Evolutionary conservation across 805 yeast species (phyloP).

Genomic region (Barnettozyma pratensis): DNA sequence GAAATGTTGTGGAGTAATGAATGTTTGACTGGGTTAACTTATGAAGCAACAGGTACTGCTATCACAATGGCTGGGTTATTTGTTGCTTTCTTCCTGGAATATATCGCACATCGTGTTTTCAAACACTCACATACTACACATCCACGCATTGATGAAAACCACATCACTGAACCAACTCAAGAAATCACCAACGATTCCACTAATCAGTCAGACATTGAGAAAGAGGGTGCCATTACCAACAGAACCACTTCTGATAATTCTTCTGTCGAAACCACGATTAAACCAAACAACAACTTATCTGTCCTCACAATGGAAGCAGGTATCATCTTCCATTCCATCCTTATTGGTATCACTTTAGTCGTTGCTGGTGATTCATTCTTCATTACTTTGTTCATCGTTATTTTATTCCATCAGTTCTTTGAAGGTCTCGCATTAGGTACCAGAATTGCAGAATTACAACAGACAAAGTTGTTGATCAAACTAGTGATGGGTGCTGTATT

Average conservation of each 20-base stretch:
- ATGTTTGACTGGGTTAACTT: slow-evolving; percentile 14
- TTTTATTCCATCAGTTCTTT: slow-evolving; percentile 68
- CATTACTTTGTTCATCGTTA: slow-evolving; percentile 56
- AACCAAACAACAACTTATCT: slow-evolving; percentile 12
- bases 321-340: slow-evolving; percentile 72
- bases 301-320: slow-evolving; percentile 67
- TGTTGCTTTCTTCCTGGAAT: slow-evolving; percentile 15
- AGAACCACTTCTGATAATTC: not conserved
- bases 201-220: slow-evolving; percentile 1
- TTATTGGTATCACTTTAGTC: slow-evolving; percentile 71
- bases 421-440: slow-evolving; percentile 86
- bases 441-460: slow-evolving; percentile 48
- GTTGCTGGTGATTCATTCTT: slow-evolving; percentile 67
- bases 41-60: slow-evolving; percentile 16
- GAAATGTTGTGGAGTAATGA: slow-evolving; percentile 15
- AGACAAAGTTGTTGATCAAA: slow-evolving; percentile 38
- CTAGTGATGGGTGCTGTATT: slow-evolving; percentile 46
- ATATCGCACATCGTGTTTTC: slow-evolving; percentile 9
- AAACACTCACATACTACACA: not conserved
- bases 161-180: not conserved
- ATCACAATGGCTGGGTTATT: slow-evolving; percentile 19
- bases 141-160: not conserved
- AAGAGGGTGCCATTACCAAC: not conserved
- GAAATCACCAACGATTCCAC: slow-evolving; percentile 2
- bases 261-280: not conserved